Evolutionary conservation across 352 stramenopile species (phyloP).

Genomic region (Phytopythium aichiense): DNA sequence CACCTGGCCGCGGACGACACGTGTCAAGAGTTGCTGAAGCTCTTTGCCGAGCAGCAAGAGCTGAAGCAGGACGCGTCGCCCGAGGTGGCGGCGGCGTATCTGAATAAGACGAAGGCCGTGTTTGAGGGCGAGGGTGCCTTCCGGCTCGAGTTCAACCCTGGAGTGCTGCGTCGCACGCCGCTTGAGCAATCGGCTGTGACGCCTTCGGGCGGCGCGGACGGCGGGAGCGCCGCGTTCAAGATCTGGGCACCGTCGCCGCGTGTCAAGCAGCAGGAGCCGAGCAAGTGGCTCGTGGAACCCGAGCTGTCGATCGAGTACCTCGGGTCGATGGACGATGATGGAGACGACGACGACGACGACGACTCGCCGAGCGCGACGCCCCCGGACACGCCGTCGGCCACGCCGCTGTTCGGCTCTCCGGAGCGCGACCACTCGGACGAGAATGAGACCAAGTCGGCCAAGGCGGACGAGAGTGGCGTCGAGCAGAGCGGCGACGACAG

Average conservation of each 20-base stretch:
- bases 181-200: conserved; percentile 48
- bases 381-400: conserved; percentile 61
- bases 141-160: conserved; percentile 81
- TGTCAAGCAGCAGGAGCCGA: conserved; percentile 61
- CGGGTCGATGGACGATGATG: conserved; percentile 75
- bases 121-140: conserved; percentile 83
- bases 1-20: conserved; percentile 77
- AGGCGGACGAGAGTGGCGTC: conserved; percentile 19
- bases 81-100: conserved; percentile 46
- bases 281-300: conserved; percentile 81
- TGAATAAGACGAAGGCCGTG: conserved; percentile 74
- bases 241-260: conserved; percentile 83
- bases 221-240: conserved; percentile 40
- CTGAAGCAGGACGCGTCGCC: conserved; percentile 15
- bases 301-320: conserved; percentile 77
- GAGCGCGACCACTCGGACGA: conserved; percentile 38
- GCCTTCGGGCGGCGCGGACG: conserved; percentile 21
- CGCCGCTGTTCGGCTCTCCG: conserved; percentile 65
- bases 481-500: conserved; percentile 42
- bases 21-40: conserved; percentile 72
- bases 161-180: conserved; percentile 71
- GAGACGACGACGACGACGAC: conserved; percentile 70
- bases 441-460: conserved; percentile 30
- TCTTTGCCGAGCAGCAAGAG: conserved; percentile 55
- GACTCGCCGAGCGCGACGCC: conserved; percentile 63